phyloP scores from a whole-genome alignment of 305 asterid genomes.

The Nicotiana rustica region DNA sequence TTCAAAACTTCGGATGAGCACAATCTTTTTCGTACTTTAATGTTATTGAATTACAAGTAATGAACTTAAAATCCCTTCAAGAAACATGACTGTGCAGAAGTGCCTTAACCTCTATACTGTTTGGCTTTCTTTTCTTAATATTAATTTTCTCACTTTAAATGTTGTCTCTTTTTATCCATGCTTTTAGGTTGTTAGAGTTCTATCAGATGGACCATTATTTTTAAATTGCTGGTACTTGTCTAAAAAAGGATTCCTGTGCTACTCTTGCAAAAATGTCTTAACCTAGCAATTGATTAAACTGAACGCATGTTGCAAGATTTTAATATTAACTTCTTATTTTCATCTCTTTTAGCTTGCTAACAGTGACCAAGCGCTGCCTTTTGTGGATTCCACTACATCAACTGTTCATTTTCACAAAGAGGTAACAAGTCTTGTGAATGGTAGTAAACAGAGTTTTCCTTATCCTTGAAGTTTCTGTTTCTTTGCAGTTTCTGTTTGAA shows the following conservation, averaged over 20 bases:
- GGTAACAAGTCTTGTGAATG: constrained; percentile 46
- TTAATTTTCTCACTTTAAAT: not conserved
- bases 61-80: too few relatives aligned
- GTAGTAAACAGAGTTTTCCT: not conserved
- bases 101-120: not conserved
- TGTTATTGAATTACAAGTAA: too few relatives aligned
- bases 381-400: constrained; percentile 63
- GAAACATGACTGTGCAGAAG: too few relatives aligned
- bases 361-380: constrained; percentile 53
- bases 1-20: too few relatives aligned
- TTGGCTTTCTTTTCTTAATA: not conserved
- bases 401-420: constrained; percentile 68
- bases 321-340: not conserved
- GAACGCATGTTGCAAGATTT: not conserved
- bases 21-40: too few relatives aligned
- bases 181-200: not conserved
- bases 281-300: not conserved
- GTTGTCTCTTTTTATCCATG: not conserved
- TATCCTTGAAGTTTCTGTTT: not conserved
- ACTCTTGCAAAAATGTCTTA: not conserved
- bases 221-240: not conserved
- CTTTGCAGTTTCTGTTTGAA: not conserved
- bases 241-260: not conserved
- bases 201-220: not conserved
- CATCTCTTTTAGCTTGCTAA: constrained; percentile 54